Percentiles rank a stretch among this genome's conserved stretches.
Conservation (phyloP, 139 green algal species). For the Volvox reticuliferus region DNA sequence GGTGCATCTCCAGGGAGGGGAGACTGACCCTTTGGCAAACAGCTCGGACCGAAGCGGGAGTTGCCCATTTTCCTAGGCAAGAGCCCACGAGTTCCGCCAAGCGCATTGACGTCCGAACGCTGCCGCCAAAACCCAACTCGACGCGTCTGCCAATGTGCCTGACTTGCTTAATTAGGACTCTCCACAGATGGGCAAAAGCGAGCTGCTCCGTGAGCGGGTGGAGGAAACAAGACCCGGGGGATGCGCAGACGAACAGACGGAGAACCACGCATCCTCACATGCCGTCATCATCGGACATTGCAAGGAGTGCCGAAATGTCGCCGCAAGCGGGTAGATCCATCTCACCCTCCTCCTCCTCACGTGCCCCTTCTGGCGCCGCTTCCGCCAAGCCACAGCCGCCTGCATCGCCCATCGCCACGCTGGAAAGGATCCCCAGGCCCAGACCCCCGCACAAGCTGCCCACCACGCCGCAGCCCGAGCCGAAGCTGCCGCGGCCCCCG, state of each 20-base stretch:
- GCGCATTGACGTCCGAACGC: too few relatives aligned
- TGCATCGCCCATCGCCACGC: background rate
- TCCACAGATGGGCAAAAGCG: background rate
- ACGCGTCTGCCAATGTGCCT: too few relatives aligned
- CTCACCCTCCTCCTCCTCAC: conserved; percentile 4
- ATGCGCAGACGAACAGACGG: too few relatives aligned
- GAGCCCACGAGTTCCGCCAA: too few relatives aligned
- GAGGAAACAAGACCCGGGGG: too few relatives aligned
- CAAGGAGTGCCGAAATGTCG: conserved; percentile 50
- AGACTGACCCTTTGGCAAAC: too few relatives aligned
- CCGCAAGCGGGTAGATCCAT: conserved; percentile 49
- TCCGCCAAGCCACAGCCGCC: background rate
- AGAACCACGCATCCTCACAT: background rate
- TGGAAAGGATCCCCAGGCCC: conserved; percentile 7
- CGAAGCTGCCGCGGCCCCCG: background rate
- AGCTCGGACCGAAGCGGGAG: too few relatives aligned
- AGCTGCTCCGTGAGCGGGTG: background rate
- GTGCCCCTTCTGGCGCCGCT: too few relatives aligned
- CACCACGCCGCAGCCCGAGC: background rate
- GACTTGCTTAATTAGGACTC: too few relatives aligned
- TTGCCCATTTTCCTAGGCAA: too few relatives aligned
- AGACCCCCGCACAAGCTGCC: conserved; percentile 25
- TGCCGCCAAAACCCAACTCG: too few relatives aligned
- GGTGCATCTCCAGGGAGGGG: too few relatives aligned
- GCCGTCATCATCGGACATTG: conserved; percentile 58